Conservation (phyloP, 306 rosid genomes). For the Notholithocarpus densiflorus region DNA sequence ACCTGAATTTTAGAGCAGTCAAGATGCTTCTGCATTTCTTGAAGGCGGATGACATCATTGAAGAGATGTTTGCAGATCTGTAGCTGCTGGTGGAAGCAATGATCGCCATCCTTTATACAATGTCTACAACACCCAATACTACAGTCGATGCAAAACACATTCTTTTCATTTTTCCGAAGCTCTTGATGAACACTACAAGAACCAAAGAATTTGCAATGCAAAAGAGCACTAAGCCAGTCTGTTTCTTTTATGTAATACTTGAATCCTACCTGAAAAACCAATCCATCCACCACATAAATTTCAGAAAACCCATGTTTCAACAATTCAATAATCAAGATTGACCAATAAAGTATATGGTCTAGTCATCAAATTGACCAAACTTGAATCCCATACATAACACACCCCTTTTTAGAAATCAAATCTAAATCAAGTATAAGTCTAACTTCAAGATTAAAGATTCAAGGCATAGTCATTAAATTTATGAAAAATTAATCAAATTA, state of each 20-base stretch:
- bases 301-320: conserved; percentile 8
- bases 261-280: conserved; percentile 51
- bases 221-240: conserved; percentile 68
- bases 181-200: conserved; percentile 68
- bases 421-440: not conserved
- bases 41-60: conserved; percentile 77
- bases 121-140: conserved; percentile 62
- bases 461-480: conserved; percentile 2
- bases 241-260: conserved; percentile 29
- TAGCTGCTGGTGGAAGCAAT: conserved; percentile 61
- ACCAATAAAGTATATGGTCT: not conserved
- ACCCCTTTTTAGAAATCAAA: not conserved
- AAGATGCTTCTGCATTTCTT: conserved; percentile 66
- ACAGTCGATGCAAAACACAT: conserved; percentile 82
- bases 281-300: conserved; percentile 17
- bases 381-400: not conserved
- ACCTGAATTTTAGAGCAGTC: conserved; percentile 95
- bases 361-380: not conserved
- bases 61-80: conserved; percentile 86
- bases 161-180: conserved; percentile 65
- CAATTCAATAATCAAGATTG: conserved; percentile 18
- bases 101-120: conserved; percentile 49
- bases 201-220: conserved; percentile 57
- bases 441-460: not conserved
- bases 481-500: conserved; percentile 17